Conservation (phyloP, 192 early-diverging fungal species). For the Coemansia biformis region DNA sequence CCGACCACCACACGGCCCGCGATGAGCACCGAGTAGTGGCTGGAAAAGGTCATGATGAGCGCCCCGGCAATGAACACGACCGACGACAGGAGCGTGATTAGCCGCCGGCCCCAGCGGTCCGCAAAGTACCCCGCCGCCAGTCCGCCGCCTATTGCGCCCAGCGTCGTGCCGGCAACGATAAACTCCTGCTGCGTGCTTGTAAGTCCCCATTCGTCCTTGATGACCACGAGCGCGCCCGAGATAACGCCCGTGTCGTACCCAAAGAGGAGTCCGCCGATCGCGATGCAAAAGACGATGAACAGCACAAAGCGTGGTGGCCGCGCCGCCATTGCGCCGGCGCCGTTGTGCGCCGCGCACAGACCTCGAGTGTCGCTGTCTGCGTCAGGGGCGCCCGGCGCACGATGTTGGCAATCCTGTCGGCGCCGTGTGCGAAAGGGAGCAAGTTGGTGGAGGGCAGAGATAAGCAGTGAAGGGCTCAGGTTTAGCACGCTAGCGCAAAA, state of each 20-base stretch:
- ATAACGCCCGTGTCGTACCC: slow-evolving; percentile 55
- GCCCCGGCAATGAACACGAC: slow-evolving; percentile 55
- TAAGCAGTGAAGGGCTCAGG: too few species aligned
- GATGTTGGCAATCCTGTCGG: not conserved
- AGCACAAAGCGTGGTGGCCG: slow-evolving; percentile 40
- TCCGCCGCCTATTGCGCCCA: slow-evolving; percentile 61
- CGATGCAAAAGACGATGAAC: slow-evolving; percentile 49
- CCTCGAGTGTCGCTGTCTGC: not conserved
- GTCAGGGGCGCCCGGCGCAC: not conserved
- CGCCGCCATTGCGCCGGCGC: slow-evolving; percentile 11
- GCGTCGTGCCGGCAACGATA: slow-evolving; percentile 46
- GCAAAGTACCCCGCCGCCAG: slow-evolving; percentile 63
- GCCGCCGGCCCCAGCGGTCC: slow-evolving; percentile 56
- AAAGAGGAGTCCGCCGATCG: slow-evolving; percentile 53
- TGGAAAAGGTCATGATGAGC: slow-evolving; percentile 52
- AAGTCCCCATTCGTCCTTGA: slow-evolving; percentile 44
- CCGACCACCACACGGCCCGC: slow-evolving; percentile 54
- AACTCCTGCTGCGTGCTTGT: slow-evolving; percentile 49
- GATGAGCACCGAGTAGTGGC: slow-evolving; percentile 44
- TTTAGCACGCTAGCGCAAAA: too few species aligned
- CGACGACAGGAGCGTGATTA: slow-evolving; percentile 48
- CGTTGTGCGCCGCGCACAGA: not conserved
- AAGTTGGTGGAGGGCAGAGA: too few species aligned
- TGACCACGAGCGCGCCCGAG: slow-evolving; percentile 46
- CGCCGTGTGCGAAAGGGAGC: too few species aligned